Evolutionary conservation across 2,329 filamentous ascomycete genomes (phyloP).

Genomic region (Botryotinia narcissicola): DNA sequence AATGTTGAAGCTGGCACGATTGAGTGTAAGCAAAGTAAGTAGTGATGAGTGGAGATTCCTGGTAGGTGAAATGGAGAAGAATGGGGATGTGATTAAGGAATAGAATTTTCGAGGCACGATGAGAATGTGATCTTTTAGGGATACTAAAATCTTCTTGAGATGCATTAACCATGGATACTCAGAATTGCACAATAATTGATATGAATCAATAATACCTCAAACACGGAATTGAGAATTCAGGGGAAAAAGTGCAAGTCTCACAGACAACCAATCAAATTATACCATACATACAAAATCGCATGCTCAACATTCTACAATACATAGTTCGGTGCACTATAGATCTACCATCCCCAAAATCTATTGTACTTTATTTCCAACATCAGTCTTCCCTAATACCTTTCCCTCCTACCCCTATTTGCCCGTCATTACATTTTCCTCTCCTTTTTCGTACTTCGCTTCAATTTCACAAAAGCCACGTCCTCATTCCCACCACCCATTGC

Average conservation of each 20-base stretch:
- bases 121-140: background rate
- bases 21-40: slow-evolving; percentile 75
- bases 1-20: slow-evolving; percentile 73
- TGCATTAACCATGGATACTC: background rate
- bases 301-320: background rate
- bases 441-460: background rate
- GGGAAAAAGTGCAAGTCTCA: background rate
- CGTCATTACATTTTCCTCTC: background rate
- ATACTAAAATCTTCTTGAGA: background rate
- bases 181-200: background rate
- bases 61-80: slow-evolving; percentile 18
- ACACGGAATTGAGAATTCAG: background rate
- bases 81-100: slow-evolving; percentile 20
- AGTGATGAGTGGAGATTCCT: slow-evolving; percentile 55
- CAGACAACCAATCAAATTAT: background rate
- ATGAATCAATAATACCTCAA: background rate
- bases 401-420: background rate
- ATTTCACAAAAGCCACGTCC: no score
- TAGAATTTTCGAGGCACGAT: background rate
- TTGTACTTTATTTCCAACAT: background rate
- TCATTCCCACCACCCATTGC: background rate
- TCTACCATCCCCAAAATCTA: background rate
- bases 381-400: background rate
- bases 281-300: background rate
- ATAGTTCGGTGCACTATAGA: background rate